Percentiles rank a stretch among this genome's conserved stretches.
Conservation (phyloP, 257 asterid genomes). For the Nicotiana paniculata region DNA sequence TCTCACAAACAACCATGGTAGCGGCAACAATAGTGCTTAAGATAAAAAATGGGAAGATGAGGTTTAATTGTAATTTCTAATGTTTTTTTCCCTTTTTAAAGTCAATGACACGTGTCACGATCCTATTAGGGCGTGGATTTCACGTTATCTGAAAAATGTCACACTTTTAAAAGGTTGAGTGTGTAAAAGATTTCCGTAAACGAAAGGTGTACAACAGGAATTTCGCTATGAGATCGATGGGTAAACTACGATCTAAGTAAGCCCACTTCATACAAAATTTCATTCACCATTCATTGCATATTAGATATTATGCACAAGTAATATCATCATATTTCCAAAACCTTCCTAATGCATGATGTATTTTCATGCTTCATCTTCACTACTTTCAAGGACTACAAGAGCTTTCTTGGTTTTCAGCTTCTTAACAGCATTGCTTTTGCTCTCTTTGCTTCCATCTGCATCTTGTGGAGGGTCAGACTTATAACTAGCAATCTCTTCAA, state of each 20-base stretch:
- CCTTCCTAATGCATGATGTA: background rate
- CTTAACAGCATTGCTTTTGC: slow-evolving; percentile 32
- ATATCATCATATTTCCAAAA: background rate
- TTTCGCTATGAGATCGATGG: no score
- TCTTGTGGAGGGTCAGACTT: slow-evolving; percentile 31
- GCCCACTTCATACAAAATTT: background rate
- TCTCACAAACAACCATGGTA: no score
- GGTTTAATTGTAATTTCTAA: no score
- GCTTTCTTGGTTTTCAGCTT: slow-evolving; percentile 44
- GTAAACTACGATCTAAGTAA: background rate
- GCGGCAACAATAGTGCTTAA: no score
- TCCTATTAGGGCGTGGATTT: no score
- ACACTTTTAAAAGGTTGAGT: no score
- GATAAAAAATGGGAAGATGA: no score
- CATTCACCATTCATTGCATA: background rate
- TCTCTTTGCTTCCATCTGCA: slow-evolving; percentile 23
- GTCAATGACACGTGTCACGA: no score
- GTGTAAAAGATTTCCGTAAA: no score
- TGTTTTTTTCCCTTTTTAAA: no score
- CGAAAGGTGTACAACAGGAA: no score
- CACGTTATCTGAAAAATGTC: no score
- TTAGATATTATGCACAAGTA: background rate
- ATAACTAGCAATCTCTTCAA: slow-evolving; percentile 41
- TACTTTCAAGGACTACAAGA: slow-evolving; percentile 57
- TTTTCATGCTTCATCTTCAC: slow-evolving; percentile 65